Evolutionary conservation across 306 rosid species (phyloP).

Genomic region (Luffa acutangula): DNA sequence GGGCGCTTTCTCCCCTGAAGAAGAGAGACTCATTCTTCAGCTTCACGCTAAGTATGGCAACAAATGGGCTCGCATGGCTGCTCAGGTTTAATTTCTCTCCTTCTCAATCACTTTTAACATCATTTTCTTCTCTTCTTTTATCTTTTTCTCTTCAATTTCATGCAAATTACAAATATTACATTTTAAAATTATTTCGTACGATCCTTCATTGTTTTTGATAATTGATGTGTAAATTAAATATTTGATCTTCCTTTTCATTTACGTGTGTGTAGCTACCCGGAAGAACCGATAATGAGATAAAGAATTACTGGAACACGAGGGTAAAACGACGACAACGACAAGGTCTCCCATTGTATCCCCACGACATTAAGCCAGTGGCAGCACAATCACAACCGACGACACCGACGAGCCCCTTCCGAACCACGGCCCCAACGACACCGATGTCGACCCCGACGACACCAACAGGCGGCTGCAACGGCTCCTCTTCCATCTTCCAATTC

Average conservation of each 20-base stretch:
- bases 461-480: slow-evolving; percentile 13
- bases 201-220: not conserved
- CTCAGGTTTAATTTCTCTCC: slow-evolving; percentile 30
- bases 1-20: slow-evolving; percentile 61
- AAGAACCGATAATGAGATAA: slow-evolving; percentile 90
- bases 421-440: not conserved
- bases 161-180: too few relatives aligned
- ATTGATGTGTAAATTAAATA: not conserved
- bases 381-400: slow-evolving; percentile 12
- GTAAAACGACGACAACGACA: slow-evolving; percentile 66
- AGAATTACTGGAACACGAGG: slow-evolving; percentile 91
- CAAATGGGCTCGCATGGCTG: slow-evolving; percentile 98
- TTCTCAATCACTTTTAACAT: not conserved
- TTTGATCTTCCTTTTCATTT: too few relatives aligned
- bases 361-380: slow-evolving; percentile 17
- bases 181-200: too few relatives aligned
- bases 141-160: not conserved
- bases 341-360: slow-evolving; percentile 60
- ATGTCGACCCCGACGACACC: slow-evolving; percentile 15
- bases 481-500: slow-evolving; percentile 12
- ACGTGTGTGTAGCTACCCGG: slow-evolving; percentile 52
- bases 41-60: slow-evolving; percentile 76
- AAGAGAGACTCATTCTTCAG: slow-evolving; percentile 64
- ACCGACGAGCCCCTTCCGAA: not conserved
- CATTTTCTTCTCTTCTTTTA: not conserved